Percentiles rank a stretch among this genome's conserved stretches.
Evolutionary conservation across 495 filamentous ascomycete genomes (phyloP).

Genomic region (Penicillium pancosmium): DNA sequence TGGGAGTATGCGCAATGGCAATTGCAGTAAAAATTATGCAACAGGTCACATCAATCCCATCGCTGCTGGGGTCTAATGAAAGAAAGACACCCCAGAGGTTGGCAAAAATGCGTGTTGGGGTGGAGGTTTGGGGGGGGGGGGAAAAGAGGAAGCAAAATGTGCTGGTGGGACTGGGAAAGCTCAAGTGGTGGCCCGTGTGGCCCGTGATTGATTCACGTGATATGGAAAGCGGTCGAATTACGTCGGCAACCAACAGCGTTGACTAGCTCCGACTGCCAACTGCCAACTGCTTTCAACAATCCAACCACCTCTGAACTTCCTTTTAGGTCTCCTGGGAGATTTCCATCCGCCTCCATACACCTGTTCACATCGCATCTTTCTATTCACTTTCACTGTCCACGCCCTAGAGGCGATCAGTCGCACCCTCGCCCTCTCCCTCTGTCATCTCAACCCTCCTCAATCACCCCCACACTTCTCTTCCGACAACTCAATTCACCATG

Average conservation of each 20-base stretch:
- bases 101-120: no score
- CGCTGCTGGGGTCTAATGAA: conserved; percentile 31
- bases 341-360: background rate
- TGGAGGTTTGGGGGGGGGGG: background rate
- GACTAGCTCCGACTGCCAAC: no score
- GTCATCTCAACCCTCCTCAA: background rate
- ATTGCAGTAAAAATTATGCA: conserved; percentile 37
- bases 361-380: background rate
- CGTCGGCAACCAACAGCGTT: no score
- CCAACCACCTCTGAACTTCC: background rate
- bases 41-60: conserved; percentile 45
- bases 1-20: conserved; percentile 16
- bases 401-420: background rate
- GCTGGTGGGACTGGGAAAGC: no score
- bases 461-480: conserved; percentile 1
- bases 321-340: no score
- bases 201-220: no score
- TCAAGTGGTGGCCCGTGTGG: no score
- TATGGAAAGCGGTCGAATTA: no score
- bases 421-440: background rate
- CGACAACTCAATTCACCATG: conserved; percentile 29
- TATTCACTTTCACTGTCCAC: background rate
- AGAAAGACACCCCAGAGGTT: conserved; percentile 13
- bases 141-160: conserved; percentile 26
- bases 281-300: background rate